Conservation (phyloP, 2,329 filamentous ascomycete species). For the Cercospora sesami region DNA sequence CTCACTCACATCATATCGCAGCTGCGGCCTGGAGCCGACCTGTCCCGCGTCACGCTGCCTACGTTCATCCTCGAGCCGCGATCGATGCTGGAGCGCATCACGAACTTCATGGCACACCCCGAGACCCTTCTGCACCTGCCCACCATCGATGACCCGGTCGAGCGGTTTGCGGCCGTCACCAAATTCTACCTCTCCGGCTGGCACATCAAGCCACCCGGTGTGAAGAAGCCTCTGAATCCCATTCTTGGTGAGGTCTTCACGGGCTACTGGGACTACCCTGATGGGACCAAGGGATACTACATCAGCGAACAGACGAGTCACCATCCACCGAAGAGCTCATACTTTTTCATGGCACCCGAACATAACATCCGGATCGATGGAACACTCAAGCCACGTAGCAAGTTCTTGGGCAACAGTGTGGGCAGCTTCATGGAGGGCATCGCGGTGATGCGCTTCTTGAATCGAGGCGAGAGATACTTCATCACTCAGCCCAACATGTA, state of each 20-base stretch:
- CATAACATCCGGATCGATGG: slow-evolving; percentile 95
- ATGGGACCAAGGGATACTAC: slow-evolving; percentile 86
- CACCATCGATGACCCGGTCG: slow-evolving; percentile 79
- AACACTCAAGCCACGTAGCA: slow-evolving; percentile 89
- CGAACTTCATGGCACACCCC: slow-evolving; percentile 99
- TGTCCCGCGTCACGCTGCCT: slow-evolving; percentile 89
- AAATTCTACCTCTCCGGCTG: slow-evolving; percentile 98
- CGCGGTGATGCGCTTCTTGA: slow-evolving; percentile 78
- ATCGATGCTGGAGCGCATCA: slow-evolving; percentile 98
- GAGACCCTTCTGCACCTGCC: slow-evolving; percentile 91
- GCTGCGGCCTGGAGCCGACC: slow-evolving; percentile 88
- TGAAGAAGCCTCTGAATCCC: slow-evolving; percentile 97
- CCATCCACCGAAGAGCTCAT: slow-evolving; percentile 96
- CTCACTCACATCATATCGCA: slow-evolving; percentile 97
- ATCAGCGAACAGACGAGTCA: slow-evolving; percentile 97
- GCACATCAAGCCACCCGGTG: slow-evolving; percentile 96
- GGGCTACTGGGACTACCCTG: slow-evolving; percentile 84
- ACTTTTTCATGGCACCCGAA: slow-evolving; percentile 96
- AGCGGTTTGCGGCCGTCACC: slow-evolving; percentile 90
- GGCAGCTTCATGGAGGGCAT: slow-evolving; percentile 98
- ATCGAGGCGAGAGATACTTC: slow-evolving; percentile 87
- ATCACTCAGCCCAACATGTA: slow-evolving; percentile 99
- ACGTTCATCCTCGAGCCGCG: slow-evolving; percentile 97
- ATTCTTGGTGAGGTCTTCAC: slow-evolving; percentile 93
- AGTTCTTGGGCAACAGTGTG: slow-evolving; percentile 93